Conservation (phyloP, 148 eudicot species). For the Hydrangea macrophylla region DNA sequence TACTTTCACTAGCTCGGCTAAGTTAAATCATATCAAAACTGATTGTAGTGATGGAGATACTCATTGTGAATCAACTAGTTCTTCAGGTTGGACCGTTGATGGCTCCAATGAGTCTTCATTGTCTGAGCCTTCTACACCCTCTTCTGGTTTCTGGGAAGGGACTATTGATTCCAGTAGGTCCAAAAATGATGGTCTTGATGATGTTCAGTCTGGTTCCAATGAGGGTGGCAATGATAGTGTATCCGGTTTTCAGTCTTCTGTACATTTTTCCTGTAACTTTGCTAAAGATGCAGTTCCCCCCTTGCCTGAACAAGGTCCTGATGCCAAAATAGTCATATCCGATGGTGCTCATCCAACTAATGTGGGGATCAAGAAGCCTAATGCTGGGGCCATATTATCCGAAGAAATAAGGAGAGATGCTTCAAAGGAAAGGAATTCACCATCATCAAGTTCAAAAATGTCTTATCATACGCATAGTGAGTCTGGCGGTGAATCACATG, state of each 20-base stretch:
- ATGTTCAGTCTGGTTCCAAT: conserved; percentile 19
- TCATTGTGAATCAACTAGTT: conserved; percentile 18
- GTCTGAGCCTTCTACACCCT: conserved; percentile 42
- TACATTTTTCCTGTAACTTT: conserved; percentile 8
- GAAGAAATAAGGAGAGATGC: conserved; percentile 21
- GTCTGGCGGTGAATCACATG: conserved; percentile 13
- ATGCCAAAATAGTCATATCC: conserved; percentile 2
- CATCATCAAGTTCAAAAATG: conserved; percentile 13
- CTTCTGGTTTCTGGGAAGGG: conserved; percentile 83
- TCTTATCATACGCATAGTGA: conserved; percentile 22
- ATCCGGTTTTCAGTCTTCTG: conserved; percentile 20
- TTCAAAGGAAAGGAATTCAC: conserved; percentile 22
- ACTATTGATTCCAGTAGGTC: conserved; percentile 36
- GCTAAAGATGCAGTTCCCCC: conserved; percentile 17
- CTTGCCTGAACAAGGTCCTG: conserved; percentile 19
- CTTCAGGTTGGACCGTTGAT: conserved; percentile 36
- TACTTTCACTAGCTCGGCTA: conserved; percentile 16
- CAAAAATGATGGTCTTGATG: conserved; percentile 25
- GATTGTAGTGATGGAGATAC: conserved; percentile 20
- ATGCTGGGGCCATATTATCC: conserved; percentile 10
- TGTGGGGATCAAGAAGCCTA: conserved; percentile 24
- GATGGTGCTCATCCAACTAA: conserved; percentile 22
- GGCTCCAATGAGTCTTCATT: conserved; percentile 34
- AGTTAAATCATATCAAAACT: conserved; percentile 14
- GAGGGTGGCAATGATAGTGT: conserved; percentile 19